These are phyloP conservation scores for Exserohilum rostratum DNA, from an alignment of 2,329 filamentous ascomycete species.

Conservation along the genomic window DNA sequence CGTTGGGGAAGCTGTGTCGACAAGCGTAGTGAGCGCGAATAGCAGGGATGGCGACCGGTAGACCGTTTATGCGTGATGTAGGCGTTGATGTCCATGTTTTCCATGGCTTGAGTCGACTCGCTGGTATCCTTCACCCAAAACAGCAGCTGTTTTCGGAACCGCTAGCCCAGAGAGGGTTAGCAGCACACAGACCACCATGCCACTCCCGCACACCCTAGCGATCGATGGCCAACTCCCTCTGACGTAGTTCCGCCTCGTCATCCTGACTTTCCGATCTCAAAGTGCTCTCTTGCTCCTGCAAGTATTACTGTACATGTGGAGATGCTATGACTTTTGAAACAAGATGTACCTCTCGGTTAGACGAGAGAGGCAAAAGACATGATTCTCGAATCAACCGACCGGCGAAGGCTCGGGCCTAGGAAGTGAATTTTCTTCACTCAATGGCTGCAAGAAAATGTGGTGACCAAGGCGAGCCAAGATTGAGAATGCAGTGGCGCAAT, in stretches of 20 bases:
- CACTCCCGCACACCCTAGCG: not conserved
- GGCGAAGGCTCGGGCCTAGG: not conserved
- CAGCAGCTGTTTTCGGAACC: not conserved
- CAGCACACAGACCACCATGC: not conserved
- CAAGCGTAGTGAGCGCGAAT: not conserved
- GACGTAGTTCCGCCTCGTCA: conserved; percentile 13
- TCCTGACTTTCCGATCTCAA: conserved; percentile 6
- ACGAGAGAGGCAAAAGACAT: not conserved
- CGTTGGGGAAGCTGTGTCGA: not conserved
- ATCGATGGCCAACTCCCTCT: conserved; percentile 5
- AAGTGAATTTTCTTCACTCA: not conserved
- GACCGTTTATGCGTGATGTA: not conserved
- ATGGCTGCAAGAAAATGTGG: not conserved
- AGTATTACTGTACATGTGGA: not conserved
- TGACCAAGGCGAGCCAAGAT: not conserved
- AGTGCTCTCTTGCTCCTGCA: not conserved
- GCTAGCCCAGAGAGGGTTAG: not conserved
- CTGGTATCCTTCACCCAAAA: not conserved
- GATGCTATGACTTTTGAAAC: conserved; percentile 1
- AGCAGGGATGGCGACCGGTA: not conserved
- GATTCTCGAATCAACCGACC: not conserved
- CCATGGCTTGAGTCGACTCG: not conserved
- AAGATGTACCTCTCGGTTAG: not conserved
- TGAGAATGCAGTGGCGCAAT: not conserved
- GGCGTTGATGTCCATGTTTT: conserved; percentile 1